Base-by-base conservation (phyloP, 495 filamentous ascomycete species). In the Cercophora scortea region DNA sequence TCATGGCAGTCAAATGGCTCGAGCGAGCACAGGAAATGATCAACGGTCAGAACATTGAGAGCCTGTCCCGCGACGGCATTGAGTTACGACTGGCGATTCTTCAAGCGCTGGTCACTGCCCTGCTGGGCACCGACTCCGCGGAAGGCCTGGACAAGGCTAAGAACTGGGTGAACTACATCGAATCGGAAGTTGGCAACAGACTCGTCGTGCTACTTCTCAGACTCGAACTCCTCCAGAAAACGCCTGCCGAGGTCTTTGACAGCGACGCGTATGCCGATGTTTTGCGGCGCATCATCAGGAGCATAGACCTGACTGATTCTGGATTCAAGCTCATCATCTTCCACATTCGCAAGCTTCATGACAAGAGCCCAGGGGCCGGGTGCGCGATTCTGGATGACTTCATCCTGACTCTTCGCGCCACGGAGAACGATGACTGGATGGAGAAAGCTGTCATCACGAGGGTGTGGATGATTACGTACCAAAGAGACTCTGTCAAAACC, bases 281-380 rank as follows among this genome's bases (percentile, higher is more conserved):
- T 12, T 53, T 84, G 17, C 67, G 66, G 33, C 70, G 71, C 32
- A 82, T 89, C 68, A 71, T 86, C 25, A 68, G 76, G 39, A 68
- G 71, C 10, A 68, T 82, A 12, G 69, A 81, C 45, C 68, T 84
- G 25, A 80, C 79, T 1, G 81, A 86, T 36, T 62, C 66, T 3
- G 85, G 75, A 53, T 82, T 93, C 64, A 87, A 81, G 60, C 76
- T 85, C 32, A 70, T 92, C 8, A 75, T 89, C 55, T 75, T 84
- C 55, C 82, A 88, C 57, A 79, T 89, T 35, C 77, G 86, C 51
- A 84, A 82, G 57, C 68, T 90, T 33, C 71, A 78, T 48, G 71
- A 75, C 2, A 81, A 82, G 57, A 72, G 68, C 40, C 69, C 70
- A 1, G 70, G 57, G 56, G 62, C 74, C 17, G 82, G 80, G 4